Conservation (phyloP, 1,284 basidiomycete genomes). For the Puccinia hordei region DNA sequence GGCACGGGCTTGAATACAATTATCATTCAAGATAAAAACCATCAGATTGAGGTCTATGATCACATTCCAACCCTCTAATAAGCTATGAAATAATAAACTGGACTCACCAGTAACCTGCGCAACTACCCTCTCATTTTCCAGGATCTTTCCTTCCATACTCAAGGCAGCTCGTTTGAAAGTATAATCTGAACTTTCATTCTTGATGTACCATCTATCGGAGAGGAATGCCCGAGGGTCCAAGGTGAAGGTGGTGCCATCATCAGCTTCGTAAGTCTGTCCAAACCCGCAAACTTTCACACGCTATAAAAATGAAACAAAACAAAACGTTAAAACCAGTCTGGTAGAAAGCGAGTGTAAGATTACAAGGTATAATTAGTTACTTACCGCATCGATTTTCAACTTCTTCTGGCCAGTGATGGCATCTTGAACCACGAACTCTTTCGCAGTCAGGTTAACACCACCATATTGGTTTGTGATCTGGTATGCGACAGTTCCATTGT, state of each 20-base stretch:
- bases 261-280: conserved; percentile 18
- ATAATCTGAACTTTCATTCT: conserved; percentile 6
- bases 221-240: conserved; percentile 26
- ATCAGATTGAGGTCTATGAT: too few species aligned
- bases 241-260: conserved; percentile 30
- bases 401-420: conserved; percentile 35
- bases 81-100: too few species aligned
- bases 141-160: conserved; percentile 24
- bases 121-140: conserved; percentile 24
- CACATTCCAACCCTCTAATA: too few species aligned
- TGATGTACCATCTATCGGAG: conserved; percentile 34
- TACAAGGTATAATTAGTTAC: neutral
- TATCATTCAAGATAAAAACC: too few species aligned
- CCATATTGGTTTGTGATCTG: conserved; percentile 25
- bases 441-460: neutral
- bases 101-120: conserved; percentile 19
- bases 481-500: conserved; percentile 16
- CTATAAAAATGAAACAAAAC: neutral
- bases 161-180: conserved; percentile 17
- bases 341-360: neutral
- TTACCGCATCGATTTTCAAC: conserved; percentile 34
- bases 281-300: conserved; percentile 6
- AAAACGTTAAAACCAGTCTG: neutral
- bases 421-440: conserved; percentile 25
- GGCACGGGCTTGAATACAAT: neutral